These are phyloP conservation scores for Penicillium flavigenum DNA, from an alignment of 495 filamentous ascomycete species.

Conservation along the genomic window DNA sequence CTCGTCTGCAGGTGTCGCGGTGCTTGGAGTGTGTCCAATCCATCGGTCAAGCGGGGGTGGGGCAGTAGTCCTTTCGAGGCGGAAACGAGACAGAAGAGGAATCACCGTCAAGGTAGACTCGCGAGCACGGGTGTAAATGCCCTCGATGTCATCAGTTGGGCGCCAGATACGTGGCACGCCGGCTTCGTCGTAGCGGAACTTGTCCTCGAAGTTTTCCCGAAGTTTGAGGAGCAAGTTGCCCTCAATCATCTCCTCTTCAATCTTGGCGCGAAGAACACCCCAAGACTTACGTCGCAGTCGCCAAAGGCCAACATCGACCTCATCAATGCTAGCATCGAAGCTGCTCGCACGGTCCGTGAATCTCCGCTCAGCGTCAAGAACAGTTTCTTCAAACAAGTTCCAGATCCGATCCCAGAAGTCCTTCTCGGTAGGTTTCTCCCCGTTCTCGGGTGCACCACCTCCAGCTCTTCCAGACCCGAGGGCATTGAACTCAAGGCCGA, in stretches of 20 bases:
- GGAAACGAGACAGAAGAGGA: conserved; percentile 84
- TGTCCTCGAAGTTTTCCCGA: conserved; percentile 97
- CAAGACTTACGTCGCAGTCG: conserved; percentile 88
- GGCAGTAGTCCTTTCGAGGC: conserved; percentile 62
- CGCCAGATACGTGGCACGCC: conserved; percentile 97
- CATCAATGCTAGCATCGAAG: conserved; percentile 88
- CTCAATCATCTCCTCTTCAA: conserved; percentile 97
- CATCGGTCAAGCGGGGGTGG: conserved; percentile 80
- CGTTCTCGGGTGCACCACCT: conserved; percentile 71
- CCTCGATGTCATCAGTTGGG: conserved; percentile 95
- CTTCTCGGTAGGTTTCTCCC: conserved; percentile 73
- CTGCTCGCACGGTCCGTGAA: conserved; percentile 86
- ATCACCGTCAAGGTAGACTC: conserved; percentile 89
- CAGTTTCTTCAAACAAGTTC: conserved; percentile 80
- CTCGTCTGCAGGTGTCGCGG: conserved; percentile 77
- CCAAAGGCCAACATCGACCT: conserved; percentile 93
- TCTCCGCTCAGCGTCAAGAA: conserved; percentile 76
- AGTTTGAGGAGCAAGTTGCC: conserved; percentile 94
- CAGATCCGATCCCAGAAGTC: conserved; percentile 96
- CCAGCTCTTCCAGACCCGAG: conserved; percentile 84
- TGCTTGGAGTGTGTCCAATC: conserved; percentile 75
- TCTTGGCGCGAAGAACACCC: conserved; percentile 82
- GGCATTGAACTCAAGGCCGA: conserved; percentile 92
- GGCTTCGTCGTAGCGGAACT: conserved; percentile 94
- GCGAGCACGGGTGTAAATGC: conserved; percentile 83